Evolutionary conservation across 768 basidiomycete genomes (phyloP).

Genomic region (Tulasnella sp.): DNA sequence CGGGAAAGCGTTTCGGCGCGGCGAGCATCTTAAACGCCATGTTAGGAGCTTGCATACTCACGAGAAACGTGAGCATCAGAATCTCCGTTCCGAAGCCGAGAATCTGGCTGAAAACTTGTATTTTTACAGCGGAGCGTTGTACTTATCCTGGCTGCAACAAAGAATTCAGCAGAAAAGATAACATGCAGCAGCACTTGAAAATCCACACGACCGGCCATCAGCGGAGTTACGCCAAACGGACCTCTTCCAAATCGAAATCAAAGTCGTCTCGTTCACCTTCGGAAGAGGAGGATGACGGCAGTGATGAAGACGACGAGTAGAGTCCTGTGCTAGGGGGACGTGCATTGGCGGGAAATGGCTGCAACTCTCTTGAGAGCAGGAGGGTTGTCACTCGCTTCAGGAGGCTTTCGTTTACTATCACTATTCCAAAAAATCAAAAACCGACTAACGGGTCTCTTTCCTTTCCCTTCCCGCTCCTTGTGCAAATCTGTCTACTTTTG

Average conservation of each 20-base stretch:
- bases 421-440: not conserved
- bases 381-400: not conserved
- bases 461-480: not conserved
- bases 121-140: slow-evolving; percentile 53
- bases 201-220: slow-evolving; percentile 34
- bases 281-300: not conserved
- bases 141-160: slow-evolving; percentile 55
- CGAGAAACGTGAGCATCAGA: slow-evolving; percentile 72
- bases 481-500: not conserved
- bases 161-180: slow-evolving; percentile 68
- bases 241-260: not conserved
- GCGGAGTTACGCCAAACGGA: not conserved
- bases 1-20: slow-evolving; percentile 77
- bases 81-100: not conserved
- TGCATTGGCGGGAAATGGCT: not conserved
- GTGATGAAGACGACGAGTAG: slow-evolving; percentile 5
- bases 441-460: not conserved
- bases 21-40: slow-evolving; percentile 85
- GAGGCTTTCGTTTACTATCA: not conserved
- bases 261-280: not conserved
- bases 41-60: slow-evolving; percentile 82
- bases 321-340: not conserved
- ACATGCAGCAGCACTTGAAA: slow-evolving; percentile 66
- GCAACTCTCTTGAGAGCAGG: not conserved
- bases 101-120: not conserved